Evolutionary conservation across 75 land plant genomes (phyloP), one percentile per base, ranked within the genome.

Genomic region (Cryptomeria japonica): DNA sequence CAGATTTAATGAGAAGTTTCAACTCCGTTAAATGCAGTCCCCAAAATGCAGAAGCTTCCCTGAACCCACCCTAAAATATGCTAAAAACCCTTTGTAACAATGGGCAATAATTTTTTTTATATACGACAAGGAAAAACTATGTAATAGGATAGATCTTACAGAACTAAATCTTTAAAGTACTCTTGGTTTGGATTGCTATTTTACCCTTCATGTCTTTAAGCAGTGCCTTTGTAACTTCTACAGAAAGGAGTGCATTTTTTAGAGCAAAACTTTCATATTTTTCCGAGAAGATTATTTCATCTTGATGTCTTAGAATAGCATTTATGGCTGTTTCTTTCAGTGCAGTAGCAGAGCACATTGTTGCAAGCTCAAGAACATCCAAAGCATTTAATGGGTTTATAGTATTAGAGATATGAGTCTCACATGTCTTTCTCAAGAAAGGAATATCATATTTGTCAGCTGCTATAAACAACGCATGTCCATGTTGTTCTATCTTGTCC

Each of bases 401-500:
- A n/a, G 92, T 89, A 46, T 46, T 47, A 22, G 92, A 79, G 61
- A 96, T 89, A 25, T 76, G 88, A 9, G 85, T 80, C 88, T 96
- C 98, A 86, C 97, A 96, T 19, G 88, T 89, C 80, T 89, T 91
- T 19, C 87, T 90, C 80, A 96, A 89, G 85, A 90, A 95, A 3
- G 94, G 97, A 49, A 96, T 94, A 51, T 92, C 93, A 78, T 96
- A 96, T 86, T 96, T 96, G 85, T 96, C 97, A 28, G 96, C 95
- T 64, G 97, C 97, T 10, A 94, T 58, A 51, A 94, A 85, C 85
- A 96, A 88, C 0, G 95, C 89, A 80, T 89, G 88, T 3, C 90
- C 87, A 73, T 96, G 94, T 82, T 91, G 89, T 49, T 90, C 90
- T 84, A 93, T 72, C 41, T 86, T 89, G 15, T 92, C 94, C 68